A percentile compares a stretch with the other conserved stretches of the same genome.
phyloP scores from a whole-genome alignment of 2,329 filamentous ascomycete genomes.

The Xylariaceae sp. region DNA sequence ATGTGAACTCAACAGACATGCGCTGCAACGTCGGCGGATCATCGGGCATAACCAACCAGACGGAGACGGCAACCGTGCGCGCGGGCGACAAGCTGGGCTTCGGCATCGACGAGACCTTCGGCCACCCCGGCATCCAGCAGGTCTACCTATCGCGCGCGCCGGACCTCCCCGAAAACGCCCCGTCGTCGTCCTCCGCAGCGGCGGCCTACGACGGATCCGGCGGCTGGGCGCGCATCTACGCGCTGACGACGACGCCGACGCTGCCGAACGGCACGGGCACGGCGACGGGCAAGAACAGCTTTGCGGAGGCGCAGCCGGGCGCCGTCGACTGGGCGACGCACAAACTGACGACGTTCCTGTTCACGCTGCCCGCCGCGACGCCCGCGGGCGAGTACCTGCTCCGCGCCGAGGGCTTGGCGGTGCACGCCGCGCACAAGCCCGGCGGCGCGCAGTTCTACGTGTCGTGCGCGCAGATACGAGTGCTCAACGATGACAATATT shows the following conservation, averaged over 20 bases:
- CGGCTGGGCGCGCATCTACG: constrained; percentile 30
- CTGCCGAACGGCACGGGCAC: constrained; percentile 8
- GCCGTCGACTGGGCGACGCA: constrained; percentile 30
- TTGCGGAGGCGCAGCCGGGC: constrained; percentile 11
- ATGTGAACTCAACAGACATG: constrained; percentile 31
- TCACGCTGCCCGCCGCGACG: constrained; percentile 23
- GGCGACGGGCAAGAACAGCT: constrained; percentile 11
- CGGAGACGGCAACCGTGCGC: constrained; percentile 16
- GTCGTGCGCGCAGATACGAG: constrained; percentile 30
- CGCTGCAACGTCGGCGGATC: constrained; percentile 29
- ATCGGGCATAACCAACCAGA: constrained; percentile 11
- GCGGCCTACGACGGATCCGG: constrained; percentile 28
- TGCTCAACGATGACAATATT: too few species aligned
- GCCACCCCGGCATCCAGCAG: constrained; percentile 32
- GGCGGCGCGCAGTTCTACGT: constrained; percentile 32
- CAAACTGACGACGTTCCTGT: constrained; percentile 29
- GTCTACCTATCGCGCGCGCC: constrained; percentile 29
- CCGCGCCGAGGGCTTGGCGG: constrained; percentile 31
- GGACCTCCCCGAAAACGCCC: background rate
- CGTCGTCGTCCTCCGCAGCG: background rate
- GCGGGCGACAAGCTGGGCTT: constrained; percentile 31
- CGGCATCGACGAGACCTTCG: constrained; percentile 29
- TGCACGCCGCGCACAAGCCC: constrained; percentile 35
- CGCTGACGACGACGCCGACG: constrained; percentile 23
- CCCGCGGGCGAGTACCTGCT: constrained; percentile 34